Percentiles rank a stretch among this genome's conserved stretches.
phyloP scores from a whole-genome alignment of 441 rosid species.

The Raphanus hybrid region DNA sequence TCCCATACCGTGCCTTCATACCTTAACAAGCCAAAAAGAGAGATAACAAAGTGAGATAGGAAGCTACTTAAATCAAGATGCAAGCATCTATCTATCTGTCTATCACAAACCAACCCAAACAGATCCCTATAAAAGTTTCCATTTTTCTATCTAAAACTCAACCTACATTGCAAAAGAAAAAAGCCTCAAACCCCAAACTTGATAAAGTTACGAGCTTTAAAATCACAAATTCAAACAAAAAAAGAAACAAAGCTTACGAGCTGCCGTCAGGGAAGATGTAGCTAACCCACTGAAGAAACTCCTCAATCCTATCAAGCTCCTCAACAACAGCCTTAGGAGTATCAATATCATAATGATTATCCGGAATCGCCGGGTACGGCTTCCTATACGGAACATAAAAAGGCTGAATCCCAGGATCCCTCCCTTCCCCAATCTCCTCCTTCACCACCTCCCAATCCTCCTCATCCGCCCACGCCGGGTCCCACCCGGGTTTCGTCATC shows the following conservation, averaged over 20 bases:
- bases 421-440: constrained; percentile 56
- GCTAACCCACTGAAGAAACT: constrained; percentile 90
- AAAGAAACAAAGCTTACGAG: constrained; percentile 52
- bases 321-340: constrained; percentile 74
- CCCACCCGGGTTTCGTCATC: constrained; percentile 80
- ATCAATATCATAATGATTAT: constrained; percentile 59
- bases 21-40: constrained; percentile 47
- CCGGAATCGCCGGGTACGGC: constrained; percentile 78
- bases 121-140: neutral
- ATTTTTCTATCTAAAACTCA: constrained; percentile 5
- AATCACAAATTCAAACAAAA: neutral
- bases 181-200: no score
- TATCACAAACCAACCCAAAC: constrained; percentile 21
- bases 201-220: neutral
- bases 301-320: constrained; percentile 90
- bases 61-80: constrained; percentile 20
- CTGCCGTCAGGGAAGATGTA: constrained; percentile 88
- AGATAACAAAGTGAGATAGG: constrained; percentile 13
- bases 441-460: constrained; percentile 69
- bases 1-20: constrained; percentile 96
- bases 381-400: constrained; percentile 83
- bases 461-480: constrained; percentile 76
- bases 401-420: constrained; percentile 76
- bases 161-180: constrained; percentile 4
- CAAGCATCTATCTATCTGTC: neutral